Evolutionary conservation across 345 rosid species (phyloP).

Genomic region (Nasturtium officinale): DNA sequence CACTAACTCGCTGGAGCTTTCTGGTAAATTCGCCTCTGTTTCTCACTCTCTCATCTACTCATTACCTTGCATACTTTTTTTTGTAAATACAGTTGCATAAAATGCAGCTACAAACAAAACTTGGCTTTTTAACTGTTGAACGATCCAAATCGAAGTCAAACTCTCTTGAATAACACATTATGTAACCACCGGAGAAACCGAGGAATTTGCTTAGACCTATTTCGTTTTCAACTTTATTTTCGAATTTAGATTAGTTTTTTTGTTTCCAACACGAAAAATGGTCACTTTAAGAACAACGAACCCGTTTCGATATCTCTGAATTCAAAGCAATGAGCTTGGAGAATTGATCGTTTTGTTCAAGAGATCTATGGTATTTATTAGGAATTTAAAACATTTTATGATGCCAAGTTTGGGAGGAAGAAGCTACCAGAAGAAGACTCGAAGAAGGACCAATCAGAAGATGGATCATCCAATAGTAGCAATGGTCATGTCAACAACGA

Average conservation of each 20-base stretch:
- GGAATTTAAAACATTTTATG: slow-evolving; percentile 79
- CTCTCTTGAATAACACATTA: slow-evolving; percentile 19
- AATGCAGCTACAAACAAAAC: slow-evolving; percentile 6
- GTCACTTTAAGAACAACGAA: not conserved
- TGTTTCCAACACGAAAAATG: not conserved
- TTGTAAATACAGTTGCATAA: not conserved
- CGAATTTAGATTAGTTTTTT: not conserved
- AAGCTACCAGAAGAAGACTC: slow-evolving; percentile 47
- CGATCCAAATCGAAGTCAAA: slow-evolving; percentile 21
- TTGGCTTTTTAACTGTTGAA: not conserved
- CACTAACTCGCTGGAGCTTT: slow-evolving; percentile 84
- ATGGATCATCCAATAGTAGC: slow-evolving; percentile 36
- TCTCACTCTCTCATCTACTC: not conserved
- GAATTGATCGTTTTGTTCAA: slow-evolving; percentile 39
- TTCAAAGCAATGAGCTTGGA: slow-evolving; percentile 35
- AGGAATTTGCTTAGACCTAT: slow-evolving; percentile 14
- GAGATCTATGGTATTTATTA: slow-evolving; percentile 48
- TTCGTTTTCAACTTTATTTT: not conserved
- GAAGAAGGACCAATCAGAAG: slow-evolving; percentile 47
- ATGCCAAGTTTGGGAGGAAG: slow-evolving; percentile 96
- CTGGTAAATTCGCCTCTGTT: slow-evolving; percentile 52
- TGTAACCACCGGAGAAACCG: slow-evolving; percentile 31
- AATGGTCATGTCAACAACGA: not conserved
- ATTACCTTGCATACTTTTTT: not conserved
- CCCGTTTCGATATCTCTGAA: slow-evolving; percentile 25